phyloP scores from a whole-genome alignment of 2,329 filamentous ascomycete species.

The Juglanconis juglandina region DNA sequence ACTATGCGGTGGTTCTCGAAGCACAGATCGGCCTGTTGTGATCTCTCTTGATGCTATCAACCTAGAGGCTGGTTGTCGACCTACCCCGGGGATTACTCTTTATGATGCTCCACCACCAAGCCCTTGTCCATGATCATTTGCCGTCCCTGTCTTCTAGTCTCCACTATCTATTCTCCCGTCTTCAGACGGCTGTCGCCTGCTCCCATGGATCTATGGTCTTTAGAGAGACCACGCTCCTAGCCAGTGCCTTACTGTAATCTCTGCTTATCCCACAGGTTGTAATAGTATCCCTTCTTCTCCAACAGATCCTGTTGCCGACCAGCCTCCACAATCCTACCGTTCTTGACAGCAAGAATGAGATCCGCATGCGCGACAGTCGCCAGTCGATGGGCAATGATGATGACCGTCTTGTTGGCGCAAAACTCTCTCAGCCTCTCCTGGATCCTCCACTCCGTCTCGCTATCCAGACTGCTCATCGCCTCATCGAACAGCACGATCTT shows the following conservation, averaged over 20 bases:
- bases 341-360: conserved; percentile 1
- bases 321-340: background rate
- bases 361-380: conserved; percentile 2
- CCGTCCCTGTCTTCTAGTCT: too few relatives aligned
- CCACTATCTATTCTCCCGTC: too few relatives aligned
- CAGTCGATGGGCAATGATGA: conserved; percentile 12
- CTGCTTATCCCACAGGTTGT: background rate
- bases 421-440: conserved; percentile 11
- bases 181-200: too few relatives aligned
- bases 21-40: too few relatives aligned
- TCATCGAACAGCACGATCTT: conserved; percentile 17
- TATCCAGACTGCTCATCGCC: conserved; percentile 17
- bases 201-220: too few relatives aligned
- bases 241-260: background rate
- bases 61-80: too few relatives aligned
- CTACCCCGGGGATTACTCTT: too few relatives aligned
- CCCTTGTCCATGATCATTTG: too few relatives aligned
- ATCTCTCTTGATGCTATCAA: too few relatives aligned
- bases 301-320: background rate
- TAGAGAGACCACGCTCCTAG: too few relatives aligned
- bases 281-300: background rate
- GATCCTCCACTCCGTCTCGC: conserved; percentile 16
- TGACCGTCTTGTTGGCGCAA: conserved; percentile 9
- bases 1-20: too few relatives aligned
- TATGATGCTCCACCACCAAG: too few relatives aligned